Evolutionary conservation across 2,329 filamentous ascomycete genomes (phyloP), one percentile per base, ranked within the genome.

Genomic region (Diaporthe ampelina): DNA sequence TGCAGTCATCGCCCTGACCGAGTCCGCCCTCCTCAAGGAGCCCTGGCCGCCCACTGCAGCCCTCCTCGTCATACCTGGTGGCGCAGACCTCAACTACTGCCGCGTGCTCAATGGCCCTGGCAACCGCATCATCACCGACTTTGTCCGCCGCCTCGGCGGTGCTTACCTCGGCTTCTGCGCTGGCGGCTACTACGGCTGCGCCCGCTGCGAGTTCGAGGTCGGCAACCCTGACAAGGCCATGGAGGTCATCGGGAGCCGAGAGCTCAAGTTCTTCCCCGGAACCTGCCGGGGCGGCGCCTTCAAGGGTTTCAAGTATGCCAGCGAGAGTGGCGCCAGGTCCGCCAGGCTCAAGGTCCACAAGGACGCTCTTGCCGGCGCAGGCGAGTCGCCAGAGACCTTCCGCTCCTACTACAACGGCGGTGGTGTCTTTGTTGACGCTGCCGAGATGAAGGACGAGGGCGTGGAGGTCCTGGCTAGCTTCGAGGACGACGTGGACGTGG

Each of bases 11-110:
- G 93, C 95, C 72, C 90, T 98, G 76, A 93, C 90, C 37, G 93
- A 95, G 74, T 88, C 92, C 9, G 91, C 93, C 77, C 87, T 99
- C 73, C 87, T 98, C 80, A 95, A 95, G 77, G 97, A 99, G 82
- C 97, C 97, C 17, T 99, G 97, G 97, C 89, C 91, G 1, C 86
- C 93, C 4, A 93, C 94, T 2, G 98, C 96, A 82, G 95, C 95
- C 0, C 89, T 98, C 13, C 89, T 99, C 9, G 95, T 98, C 2
- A 91, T 99, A 70, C 97, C 97, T 1, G 97, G 97, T 29, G 97
- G 97, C 43, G 96, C 94, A n/a, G 97, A 99, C 81, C 88, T 97
- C 69, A 94, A 94, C 67, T 99, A 98, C 83, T 97, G 95, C 83
- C 92, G 94, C 37, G 92, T 91, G 3, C 89, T 99, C 76, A 97